Evolutionary conservation across 1,139 yeast species (phyloP).

Genomic region (Pneumocystis wakefieldiae): DNA sequence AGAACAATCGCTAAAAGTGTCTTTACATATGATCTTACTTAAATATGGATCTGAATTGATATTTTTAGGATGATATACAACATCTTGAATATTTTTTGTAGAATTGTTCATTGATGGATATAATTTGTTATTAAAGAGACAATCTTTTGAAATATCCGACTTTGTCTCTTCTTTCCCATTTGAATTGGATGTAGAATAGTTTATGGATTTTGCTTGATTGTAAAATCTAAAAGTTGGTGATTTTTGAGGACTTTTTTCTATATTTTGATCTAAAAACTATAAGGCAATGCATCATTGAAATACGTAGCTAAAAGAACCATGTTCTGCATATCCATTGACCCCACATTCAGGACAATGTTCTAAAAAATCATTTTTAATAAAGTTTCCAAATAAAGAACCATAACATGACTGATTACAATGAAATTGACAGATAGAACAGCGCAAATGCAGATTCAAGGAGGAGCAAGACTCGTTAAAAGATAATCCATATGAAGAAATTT

Average conservation of each 20-base stretch:
- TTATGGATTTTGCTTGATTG: background rate
- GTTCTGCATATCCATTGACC: background rate
- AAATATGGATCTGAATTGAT: background rate
- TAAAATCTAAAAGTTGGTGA: background rate
- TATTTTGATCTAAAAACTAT: no score
- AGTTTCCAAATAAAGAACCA: background rate
- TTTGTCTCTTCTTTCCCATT: background rate
- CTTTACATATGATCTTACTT: background rate
- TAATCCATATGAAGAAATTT: background rate
- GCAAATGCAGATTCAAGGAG: background rate
- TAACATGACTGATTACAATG: background rate
- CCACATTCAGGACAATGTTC: background rate
- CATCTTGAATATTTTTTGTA: background rate
- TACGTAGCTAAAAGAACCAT: background rate
- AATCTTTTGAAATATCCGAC: background rate
- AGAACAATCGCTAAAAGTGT: background rate
- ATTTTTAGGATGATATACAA: background rate
- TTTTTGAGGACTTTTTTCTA: no score
- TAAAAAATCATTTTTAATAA: background rate
- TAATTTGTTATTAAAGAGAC: background rate
- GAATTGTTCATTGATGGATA: background rate
- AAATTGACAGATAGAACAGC: background rate
- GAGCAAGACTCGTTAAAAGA: background rate
- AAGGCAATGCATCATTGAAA: no score
- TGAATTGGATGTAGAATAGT: background rate